Evolutionary conservation across 2,329 filamentous ascomycete species (phyloP), one percentile per base, ranked within the genome.

Genomic region (Balansia obtecta): DNA sequence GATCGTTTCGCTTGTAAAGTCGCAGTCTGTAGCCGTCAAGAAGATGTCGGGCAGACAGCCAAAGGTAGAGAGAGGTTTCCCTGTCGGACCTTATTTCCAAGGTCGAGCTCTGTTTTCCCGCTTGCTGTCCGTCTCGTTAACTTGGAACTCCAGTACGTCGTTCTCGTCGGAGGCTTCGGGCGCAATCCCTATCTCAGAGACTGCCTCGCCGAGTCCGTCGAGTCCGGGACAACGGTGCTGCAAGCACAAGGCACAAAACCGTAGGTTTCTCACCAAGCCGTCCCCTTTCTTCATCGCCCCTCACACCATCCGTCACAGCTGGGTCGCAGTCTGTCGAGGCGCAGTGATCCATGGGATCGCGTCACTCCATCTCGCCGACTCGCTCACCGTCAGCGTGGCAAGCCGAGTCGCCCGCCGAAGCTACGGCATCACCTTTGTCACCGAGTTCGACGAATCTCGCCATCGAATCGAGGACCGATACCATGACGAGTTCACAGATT

Each of bases 121-220:
- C n/a, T n/a, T 22, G 20, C 4, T 22, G 20, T 22, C 20, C 4
- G 20, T 22, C 27, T 27, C 18, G 13, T 37, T 12, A 43, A 12
- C 2, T 12, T 10, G 8, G 8, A 7, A 7, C 38, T 18, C 0
- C 18, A 71, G 69, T 65, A 63, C 20, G 48, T 71, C 6, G 58
- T 70, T 1, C 58, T 72, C 0, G 68, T 66, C 0, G 69, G 70
- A 0, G 70, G 69, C 0, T 66, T 72, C 4, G 69, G 70, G 0
- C 54, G 63, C 1, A 65, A 58, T 15, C 33, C 45, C 0, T 68
- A 65, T 5, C 50, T 72, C 0, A 55, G 52, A 12, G 41, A 52
- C 2, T 50, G 50, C 0, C 46, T 71, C 0, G 50, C 52, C 0
- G 15, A 32, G 0, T 3, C 4, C 0, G 22, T 59, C 0, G 39